Evolutionary conservation across 768 basidiomycete genomes (phyloP).

Genomic region (Rhodotorula kratochvilovae): DNA sequence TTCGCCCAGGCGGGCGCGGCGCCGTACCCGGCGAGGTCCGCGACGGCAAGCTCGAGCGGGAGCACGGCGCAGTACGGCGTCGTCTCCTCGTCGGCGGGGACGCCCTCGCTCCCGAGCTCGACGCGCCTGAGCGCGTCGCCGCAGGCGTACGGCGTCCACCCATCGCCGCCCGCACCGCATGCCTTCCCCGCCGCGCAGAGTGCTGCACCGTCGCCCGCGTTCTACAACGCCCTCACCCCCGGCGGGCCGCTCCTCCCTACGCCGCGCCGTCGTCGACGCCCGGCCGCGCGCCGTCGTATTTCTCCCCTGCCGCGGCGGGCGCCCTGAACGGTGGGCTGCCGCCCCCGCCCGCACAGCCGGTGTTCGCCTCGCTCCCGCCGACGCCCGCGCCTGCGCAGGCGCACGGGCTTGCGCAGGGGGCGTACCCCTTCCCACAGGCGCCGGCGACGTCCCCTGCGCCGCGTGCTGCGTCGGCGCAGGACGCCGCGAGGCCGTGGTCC

Average conservation of each 20-base stretch:
- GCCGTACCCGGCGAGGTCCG: neutral
- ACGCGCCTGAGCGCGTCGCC: too few species aligned
- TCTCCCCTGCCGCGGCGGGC: neutral
- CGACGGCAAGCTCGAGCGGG: neutral
- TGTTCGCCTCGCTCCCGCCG: too few species aligned
- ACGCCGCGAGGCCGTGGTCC: neutral
- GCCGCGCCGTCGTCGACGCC: neutral
- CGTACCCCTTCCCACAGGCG: neutral
- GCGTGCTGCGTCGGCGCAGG: neutral
- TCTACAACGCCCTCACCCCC: neutral
- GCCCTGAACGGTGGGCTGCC: neutral
- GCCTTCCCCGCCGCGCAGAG: neutral
- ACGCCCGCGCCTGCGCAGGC: neutral
- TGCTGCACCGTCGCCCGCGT: neutral
- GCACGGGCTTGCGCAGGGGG: too few species aligned
- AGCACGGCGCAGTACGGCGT: neutral
- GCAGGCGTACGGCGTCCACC: too few species aligned
- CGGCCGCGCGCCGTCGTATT: neutral
- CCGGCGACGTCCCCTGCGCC: neutral
- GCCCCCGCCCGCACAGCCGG: neutral
- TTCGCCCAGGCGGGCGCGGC: neutral
- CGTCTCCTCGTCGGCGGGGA: neutral
- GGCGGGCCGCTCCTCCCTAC: constrained; percentile 11
- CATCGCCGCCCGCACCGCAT: too few species aligned
- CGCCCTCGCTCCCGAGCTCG: neutral